A percentile compares a stretch with the other conserved stretches of the same genome.
These are phyloP conservation scores for Mycena polygramma DNA, from an alignment of 768 basidiomycete genomes.

Conservation along the genomic window DNA sequence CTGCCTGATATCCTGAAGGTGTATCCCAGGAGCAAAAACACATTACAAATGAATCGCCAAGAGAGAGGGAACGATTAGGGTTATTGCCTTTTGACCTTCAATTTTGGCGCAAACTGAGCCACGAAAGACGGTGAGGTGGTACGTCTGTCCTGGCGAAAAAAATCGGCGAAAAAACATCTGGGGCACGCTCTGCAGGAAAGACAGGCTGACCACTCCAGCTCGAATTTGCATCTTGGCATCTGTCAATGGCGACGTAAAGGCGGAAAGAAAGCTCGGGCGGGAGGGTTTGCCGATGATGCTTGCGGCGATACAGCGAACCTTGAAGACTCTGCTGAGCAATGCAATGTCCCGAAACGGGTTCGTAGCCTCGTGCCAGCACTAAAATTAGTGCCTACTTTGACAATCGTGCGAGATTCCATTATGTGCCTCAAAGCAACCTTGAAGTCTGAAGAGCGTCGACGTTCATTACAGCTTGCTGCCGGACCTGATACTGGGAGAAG, in stretches of 20 bases:
- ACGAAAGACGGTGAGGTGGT: neutral
- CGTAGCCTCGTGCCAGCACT: conserved; percentile 14
- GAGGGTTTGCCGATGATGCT: neutral
- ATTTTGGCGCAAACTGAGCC: neutral
- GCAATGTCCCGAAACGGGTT: conserved; percentile 13
- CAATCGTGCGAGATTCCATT: conserved; percentile 5
- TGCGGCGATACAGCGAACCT: conserved; percentile 5
- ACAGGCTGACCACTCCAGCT: neutral
- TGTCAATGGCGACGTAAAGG: conserved; percentile 9
- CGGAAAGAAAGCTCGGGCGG: conserved; percentile 12
- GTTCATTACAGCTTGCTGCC: no score
- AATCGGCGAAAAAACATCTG: neutral
- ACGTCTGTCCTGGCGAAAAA: neutral
- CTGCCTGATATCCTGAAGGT: neutral
- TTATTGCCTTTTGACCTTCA: neutral
- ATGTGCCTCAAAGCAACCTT: neutral
- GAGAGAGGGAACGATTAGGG: conserved; percentile 1
- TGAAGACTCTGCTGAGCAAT: neutral
- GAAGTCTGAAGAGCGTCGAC: no score
- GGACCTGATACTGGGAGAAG: no score
- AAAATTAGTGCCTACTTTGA: neutral
- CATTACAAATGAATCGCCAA: conserved; percentile 3
- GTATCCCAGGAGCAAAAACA: neutral
- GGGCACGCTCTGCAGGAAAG: neutral
- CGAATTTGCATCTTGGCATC: conserved; percentile 10